Base-by-base conservation (phyloP, 176 grass and related monocot genomes). In the Carex scoparia region DNA sequence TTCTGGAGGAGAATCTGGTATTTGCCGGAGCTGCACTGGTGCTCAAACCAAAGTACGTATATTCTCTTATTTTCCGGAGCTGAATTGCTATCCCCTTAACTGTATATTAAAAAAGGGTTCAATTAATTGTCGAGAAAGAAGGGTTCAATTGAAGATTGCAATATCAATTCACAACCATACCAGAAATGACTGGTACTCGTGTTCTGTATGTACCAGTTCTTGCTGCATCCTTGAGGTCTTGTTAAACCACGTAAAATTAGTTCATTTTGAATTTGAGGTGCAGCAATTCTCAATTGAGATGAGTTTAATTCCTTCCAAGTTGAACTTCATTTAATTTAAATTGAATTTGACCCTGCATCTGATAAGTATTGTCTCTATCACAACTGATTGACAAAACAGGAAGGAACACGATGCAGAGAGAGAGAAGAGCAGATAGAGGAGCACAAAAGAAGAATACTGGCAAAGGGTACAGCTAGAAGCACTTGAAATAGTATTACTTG, bases 351-450 rank as follows among this genome's bases (percentile, higher is more conserved):
- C 11, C 23, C 10, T 75, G 1, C 38, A 44, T 46, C 57, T 58
- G 56, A 77, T 64, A 7, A 31, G 7, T 38, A 82, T 84, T 60
- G 37, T 68, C 31, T 68, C 4, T 79, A 46, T 85, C 78, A 85
- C n/a, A 2, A 69, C 46, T 79, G 68, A 79, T 38, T 35, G 23
- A 77, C 80, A 88, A 88, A 88, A 85, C 69, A 99, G 96, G 87
- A 95, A 95, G 69, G 93, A 99, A 80, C 94, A 95, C 84, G 96
- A 99, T 90, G 79, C 48, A 88, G 87, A 95, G 91, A 91, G 91
- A 83, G 88, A 88, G 80, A 88, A 74, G 72, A 19, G 55, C 89
- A 88, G 71, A 85, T 53, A 69, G 70, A 98, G 86, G 79, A 81
- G 60, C 78, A 64, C 80, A 88, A 77, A 93, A 81, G 77, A 90